phyloP scores from a whole-genome alignment of 2,329 filamentous ascomycete genomes.

The Alternaria sp. region DNA sequence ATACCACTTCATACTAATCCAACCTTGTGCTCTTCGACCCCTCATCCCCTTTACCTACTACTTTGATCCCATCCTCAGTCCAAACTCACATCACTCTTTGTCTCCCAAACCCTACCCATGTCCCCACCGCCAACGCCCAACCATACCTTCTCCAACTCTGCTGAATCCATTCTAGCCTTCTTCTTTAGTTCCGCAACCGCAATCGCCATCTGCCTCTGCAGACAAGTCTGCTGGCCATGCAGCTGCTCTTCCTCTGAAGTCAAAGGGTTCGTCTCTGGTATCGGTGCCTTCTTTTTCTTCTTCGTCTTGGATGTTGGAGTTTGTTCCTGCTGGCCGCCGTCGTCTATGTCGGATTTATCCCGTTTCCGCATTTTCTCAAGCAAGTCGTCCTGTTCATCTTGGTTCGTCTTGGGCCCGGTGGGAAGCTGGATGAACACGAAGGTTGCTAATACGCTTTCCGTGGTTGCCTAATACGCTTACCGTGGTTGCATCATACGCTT shows the following conservation, averaged over 20 bases:
- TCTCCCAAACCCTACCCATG: background rate
- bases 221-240: background rate
- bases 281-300: background rate
- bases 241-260: slow-evolving; percentile 19
- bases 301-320: background rate
- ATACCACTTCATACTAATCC: background rate
- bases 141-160: slow-evolving; percentile 5
- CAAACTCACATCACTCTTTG: slow-evolving; percentile 1
- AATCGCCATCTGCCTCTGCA: slow-evolving; percentile 5
- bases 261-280: background rate
- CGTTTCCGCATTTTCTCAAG: slow-evolving; percentile 2
- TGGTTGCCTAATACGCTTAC: no score
- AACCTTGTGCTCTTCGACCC: background rate
- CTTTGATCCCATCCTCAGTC: background rate
- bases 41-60: background rate
- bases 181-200: background rate
- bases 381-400: slow-evolving; percentile 4
- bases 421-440: slow-evolving; percentile 2
- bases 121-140: background rate
- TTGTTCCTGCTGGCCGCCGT: background rate
- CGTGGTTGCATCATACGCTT: no score
- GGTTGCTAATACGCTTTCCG: no score
- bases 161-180: slow-evolving; percentile 3
- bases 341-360: background rate
- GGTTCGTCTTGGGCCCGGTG: background rate